Percentiles rank a stretch among this genome's conserved stretches.
Evolutionary conservation across 139 green algal genomes (phyloP).

Genomic region (Coelastrella sp.): DNA sequence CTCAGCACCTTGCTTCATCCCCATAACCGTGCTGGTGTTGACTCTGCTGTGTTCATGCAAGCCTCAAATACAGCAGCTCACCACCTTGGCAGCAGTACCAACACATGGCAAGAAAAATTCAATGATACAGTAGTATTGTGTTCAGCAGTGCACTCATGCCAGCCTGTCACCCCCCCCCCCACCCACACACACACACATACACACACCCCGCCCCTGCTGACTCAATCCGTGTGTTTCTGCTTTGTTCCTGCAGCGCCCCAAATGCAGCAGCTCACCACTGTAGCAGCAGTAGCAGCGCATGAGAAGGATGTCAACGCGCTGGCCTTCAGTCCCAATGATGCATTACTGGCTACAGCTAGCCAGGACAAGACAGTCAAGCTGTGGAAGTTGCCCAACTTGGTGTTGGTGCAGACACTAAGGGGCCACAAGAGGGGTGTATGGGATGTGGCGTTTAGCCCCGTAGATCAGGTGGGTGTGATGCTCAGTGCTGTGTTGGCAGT

Average conservation of each 20-base stretch:
- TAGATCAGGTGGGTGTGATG: constrained; percentile 84
- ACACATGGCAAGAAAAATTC: no score
- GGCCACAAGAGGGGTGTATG: constrained; percentile 97
- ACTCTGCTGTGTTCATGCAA: no score
- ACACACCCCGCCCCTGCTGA: no score
- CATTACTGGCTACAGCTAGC: constrained; percentile 81
- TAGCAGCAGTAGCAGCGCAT: constrained; percentile 88
- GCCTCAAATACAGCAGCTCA: no score
- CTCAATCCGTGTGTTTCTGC: background rate
- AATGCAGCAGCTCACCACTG: constrained; percentile 39
- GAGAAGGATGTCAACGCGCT: constrained; percentile 98
- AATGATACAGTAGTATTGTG: no score
- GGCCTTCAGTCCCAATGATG: constrained; percentile 87
- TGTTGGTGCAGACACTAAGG: constrained; percentile 67
- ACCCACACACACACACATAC: no score
- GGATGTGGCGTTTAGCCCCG: constrained; percentile 91
- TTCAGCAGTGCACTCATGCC: no score
- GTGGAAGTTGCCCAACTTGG: constrained; percentile 89
- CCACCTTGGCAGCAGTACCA: no score
- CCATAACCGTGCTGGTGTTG: no score
- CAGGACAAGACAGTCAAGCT: constrained; percentile 91
- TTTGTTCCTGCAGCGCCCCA: background rate
- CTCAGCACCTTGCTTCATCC: no score
- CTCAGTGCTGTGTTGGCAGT: no score
- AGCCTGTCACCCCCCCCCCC: no score